Evolutionary conservation across 495 filamentous ascomycete genomes (phyloP).

Genomic region (Aspergillus hancockii): DNA sequence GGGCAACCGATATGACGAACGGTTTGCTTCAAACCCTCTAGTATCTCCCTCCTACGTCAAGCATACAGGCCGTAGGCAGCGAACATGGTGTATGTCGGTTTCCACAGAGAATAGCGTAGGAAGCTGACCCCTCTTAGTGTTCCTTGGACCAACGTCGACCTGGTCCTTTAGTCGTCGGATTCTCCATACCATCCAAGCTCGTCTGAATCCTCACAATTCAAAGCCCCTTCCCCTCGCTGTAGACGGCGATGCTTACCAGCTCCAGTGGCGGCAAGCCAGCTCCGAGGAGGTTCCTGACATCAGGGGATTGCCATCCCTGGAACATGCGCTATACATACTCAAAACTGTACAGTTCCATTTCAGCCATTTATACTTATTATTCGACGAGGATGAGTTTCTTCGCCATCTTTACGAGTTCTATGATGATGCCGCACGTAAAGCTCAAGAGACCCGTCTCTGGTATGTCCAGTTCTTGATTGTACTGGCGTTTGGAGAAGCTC

Average conservation of each 20-base stretch:
- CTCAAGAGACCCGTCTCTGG: constrained; percentile 30
- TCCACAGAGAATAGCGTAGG: background rate
- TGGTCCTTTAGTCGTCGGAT: constrained; percentile 36
- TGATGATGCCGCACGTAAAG: constrained; percentile 19
- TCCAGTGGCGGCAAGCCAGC: constrained; percentile 31
- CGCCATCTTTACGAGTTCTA: constrained; percentile 31
- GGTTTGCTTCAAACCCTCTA: constrained; percentile 24
- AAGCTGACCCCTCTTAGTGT: constrained; percentile 18
- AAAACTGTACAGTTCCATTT: constrained; percentile 36
- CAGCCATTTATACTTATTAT: constrained; percentile 30
- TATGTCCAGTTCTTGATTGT: constrained; percentile 36
- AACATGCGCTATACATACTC: constrained; percentile 32
- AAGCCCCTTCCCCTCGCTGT: constrained; percentile 26
- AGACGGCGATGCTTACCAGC: constrained; percentile 33
- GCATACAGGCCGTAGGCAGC: constrained; percentile 15
- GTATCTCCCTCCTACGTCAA: constrained; percentile 24
- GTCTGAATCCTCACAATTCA: constrained; percentile 21
- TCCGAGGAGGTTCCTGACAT: constrained; percentile 25
- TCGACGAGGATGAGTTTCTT: constrained; percentile 34
- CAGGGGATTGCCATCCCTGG: constrained; percentile 29
- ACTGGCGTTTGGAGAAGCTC: constrained; percentile 36
- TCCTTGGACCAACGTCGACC: constrained; percentile 39
- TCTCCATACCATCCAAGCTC: constrained; percentile 28
- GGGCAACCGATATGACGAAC: constrained; percentile 16
- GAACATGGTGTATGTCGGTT: constrained; percentile 19